phyloP scores from a whole-genome alignment of 306 rosid species.

The peach (Prunus persica) region DNA sequence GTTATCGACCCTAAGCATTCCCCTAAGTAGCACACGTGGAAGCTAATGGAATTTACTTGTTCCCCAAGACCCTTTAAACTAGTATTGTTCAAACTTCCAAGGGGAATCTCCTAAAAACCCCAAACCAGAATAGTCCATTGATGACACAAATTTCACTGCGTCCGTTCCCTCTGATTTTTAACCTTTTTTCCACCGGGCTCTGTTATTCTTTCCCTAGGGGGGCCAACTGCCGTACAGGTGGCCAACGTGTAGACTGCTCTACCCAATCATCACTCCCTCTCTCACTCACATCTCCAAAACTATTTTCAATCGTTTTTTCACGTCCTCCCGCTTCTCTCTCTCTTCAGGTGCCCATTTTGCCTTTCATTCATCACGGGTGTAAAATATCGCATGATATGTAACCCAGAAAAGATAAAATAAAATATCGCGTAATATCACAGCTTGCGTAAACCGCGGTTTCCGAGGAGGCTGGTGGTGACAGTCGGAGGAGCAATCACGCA shows the following conservation, averaged over 20 bases:
- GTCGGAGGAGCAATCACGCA: not conserved
- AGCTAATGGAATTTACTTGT: not conserved
- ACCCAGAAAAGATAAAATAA: too few relatives aligned
- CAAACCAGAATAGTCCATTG: not conserved
- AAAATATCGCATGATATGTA: too few relatives aligned
- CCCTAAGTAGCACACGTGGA: too few relatives aligned
- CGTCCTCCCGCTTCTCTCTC: slow-evolving; percentile 15
- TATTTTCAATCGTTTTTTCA: slow-evolving; percentile 10
- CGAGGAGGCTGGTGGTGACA: not conserved
- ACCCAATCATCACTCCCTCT: slow-evolving; percentile 9
- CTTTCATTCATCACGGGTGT: not conserved
- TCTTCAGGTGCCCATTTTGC: not conserved
- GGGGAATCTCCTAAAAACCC: slow-evolving; percentile 10
- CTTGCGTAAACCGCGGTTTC: not conserved
- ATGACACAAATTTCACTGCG: slow-evolving; percentile 5
- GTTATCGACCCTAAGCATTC: too few relatives aligned
- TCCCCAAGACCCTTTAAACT: not conserved
- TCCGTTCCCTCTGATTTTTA: not conserved
- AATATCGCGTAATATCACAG: not conserved
- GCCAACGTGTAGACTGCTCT: not conserved
- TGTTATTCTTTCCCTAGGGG: slow-evolving; percentile 7
- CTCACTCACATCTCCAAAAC: slow-evolving; percentile 1
- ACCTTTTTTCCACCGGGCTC: not conserved
- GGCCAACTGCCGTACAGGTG: slow-evolving; percentile 8
- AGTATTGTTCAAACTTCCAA: slow-evolving; percentile 6